phyloP scores from a whole-genome alignment of 2,329 filamentous ascomycete species.

The Xylariaceae sp. region DNA sequence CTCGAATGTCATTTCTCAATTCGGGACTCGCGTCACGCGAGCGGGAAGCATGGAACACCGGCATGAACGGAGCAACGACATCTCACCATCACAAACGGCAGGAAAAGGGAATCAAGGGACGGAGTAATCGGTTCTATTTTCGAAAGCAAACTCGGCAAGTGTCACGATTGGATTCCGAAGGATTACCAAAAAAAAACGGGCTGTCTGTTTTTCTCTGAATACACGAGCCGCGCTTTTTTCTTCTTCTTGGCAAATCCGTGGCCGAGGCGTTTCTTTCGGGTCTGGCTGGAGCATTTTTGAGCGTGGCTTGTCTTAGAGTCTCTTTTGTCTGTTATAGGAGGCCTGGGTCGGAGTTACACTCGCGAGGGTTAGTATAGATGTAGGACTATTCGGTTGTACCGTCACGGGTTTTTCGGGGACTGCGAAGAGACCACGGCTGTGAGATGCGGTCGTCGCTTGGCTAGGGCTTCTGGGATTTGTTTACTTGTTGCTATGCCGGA shows the following conservation, averaged over 20 bases:
- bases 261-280: slow-evolving; percentile 15
- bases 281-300: slow-evolving; percentile 14
- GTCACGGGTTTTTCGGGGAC: background rate
- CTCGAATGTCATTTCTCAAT: background rate
- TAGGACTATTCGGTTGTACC: slow-evolving; percentile 9
- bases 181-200: slow-evolving; percentile 21
- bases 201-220: slow-evolving; percentile 2
- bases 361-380: slow-evolving; percentile 12
- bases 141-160: slow-evolving; percentile 3
- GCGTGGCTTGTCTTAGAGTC: slow-evolving; percentile 13
- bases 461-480: background rate
- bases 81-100: slow-evolving; percentile 12
- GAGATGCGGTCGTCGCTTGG: background rate
- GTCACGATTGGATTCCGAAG: slow-evolving; percentile 14
- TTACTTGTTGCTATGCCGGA: background rate
- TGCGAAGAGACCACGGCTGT: background rate
- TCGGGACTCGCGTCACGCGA: background rate
- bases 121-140: slow-evolving; percentile 12
- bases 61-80: slow-evolving; percentile 11
- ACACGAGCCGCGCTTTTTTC: slow-evolving; percentile 6
- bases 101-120: slow-evolving; percentile 11
- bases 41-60: slow-evolving; percentile 2
- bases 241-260: background rate
- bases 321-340: slow-evolving; percentile 11
- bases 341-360: background rate